Evolutionary conservation across 139 green algal species (phyloP).

Genomic region (Micractinium conductrix): DNA sequence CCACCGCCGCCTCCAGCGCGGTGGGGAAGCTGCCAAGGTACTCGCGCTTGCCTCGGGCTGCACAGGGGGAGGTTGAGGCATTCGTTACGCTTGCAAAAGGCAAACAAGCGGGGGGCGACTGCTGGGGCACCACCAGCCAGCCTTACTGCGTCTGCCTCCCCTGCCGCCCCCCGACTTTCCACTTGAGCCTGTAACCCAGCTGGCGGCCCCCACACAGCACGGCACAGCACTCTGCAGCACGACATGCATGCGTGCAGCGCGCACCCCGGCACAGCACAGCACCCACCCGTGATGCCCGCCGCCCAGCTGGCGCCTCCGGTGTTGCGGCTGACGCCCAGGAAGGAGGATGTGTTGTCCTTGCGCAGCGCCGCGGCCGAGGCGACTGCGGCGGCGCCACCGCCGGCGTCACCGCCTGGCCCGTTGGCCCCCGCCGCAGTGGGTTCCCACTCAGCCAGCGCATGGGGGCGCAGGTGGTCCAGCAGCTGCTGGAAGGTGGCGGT

Average conservation of each 20-base stretch:
- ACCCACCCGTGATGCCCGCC: slow-evolving; percentile 1
- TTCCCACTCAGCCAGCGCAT: neutral
- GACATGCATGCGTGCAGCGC: neutral
- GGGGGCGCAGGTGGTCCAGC: slow-evolving; percentile 7
- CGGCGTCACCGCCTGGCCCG: neutral
- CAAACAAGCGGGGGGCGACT: too few species aligned
- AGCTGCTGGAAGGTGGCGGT: neutral
- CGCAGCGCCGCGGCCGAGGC: neutral
- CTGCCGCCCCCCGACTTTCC: too few species aligned
- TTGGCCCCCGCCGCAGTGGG: neutral
- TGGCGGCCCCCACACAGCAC: too few species aligned
- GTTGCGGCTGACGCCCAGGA: slow-evolving; percentile 10
- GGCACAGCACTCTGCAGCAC: too few species aligned
- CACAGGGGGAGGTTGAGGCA: too few species aligned
- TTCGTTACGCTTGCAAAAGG: too few species aligned
- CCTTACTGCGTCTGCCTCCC: too few species aligned
- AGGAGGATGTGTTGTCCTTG: slow-evolving; percentile 17
- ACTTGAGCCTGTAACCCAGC: too few species aligned
- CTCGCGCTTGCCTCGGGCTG: neutral
- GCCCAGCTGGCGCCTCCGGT: neutral
- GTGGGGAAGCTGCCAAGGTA: neutral
- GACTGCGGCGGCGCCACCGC: neutral
- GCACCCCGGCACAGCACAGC: too few species aligned
- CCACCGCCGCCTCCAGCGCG: neutral
- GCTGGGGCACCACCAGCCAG: too few species aligned